Conservation (phyloP, 352 stramenopile species). For the Phytophthora sp. region DNA sequence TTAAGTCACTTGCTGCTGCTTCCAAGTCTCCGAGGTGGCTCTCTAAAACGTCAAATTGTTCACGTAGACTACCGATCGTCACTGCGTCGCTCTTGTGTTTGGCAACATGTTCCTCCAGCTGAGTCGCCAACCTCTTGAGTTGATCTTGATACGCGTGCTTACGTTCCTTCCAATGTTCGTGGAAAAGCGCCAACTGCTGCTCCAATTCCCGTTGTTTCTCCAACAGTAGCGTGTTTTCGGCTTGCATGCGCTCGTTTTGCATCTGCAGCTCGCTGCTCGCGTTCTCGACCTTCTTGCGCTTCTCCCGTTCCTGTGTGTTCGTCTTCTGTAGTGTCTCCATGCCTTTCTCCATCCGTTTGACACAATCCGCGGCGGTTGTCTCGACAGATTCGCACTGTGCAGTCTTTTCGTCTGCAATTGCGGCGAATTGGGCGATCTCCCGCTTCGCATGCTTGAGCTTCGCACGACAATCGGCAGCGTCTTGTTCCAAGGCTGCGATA, state of each 20-base stretch:
- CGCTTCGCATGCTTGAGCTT: slow-evolving; percentile 45
- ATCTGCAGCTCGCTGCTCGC: slow-evolving; percentile 40
- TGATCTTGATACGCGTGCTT: slow-evolving; percentile 57
- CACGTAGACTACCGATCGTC: slow-evolving; percentile 45
- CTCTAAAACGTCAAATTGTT: slow-evolving; percentile 42
- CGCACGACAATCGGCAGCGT: slow-evolving; percentile 33
- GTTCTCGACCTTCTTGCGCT: slow-evolving; percentile 58
- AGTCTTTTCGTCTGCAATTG: slow-evolving; percentile 45
- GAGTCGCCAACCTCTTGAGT: slow-evolving; percentile 33
- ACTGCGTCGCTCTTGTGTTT: slow-evolving; percentile 48
- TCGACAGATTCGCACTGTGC: slow-evolving; percentile 49
- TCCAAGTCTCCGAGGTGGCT: slow-evolving; percentile 34
- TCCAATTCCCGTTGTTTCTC: slow-evolving; percentile 48
- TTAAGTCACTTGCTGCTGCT: slow-evolving; percentile 23
- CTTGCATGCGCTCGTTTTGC: slow-evolving; percentile 47
- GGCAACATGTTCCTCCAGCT: slow-evolving; percentile 43
- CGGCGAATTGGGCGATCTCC: slow-evolving; percentile 39
- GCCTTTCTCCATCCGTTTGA: slow-evolving; percentile 48
- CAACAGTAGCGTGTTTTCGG: slow-evolving; percentile 34
- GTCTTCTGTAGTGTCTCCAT: slow-evolving; percentile 43
- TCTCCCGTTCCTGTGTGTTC: slow-evolving; percentile 47
- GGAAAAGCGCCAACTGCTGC: slow-evolving; percentile 34
- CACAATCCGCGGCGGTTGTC: slow-evolving; percentile 51
- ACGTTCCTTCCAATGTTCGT: slow-evolving; percentile 55
- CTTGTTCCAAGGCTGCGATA: slow-evolving; percentile 46